A percentile compares a stretch with the other conserved stretches of the same genome.
Conservation (phyloP, 768 basidiomycete species). For the Gelatoporia subvermispora region DNA sequence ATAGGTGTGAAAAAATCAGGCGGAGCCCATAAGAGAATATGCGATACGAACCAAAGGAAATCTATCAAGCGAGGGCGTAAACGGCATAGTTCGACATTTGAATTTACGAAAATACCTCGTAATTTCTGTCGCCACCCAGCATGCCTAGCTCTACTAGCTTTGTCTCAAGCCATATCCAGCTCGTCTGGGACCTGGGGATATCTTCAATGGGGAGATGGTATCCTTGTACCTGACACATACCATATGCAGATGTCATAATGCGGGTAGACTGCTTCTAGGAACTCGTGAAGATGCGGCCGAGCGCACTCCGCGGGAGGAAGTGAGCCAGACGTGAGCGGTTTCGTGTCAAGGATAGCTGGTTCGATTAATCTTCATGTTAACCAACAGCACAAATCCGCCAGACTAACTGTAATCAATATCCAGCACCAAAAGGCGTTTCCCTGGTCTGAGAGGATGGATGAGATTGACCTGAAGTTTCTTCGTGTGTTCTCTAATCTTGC, state of each 20-base stretch:
- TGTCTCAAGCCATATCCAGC: conserved; percentile 86
- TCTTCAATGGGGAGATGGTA: background rate
- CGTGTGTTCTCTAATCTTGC: conserved; percentile 74
- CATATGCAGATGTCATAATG: conserved; percentile 90
- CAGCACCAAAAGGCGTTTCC: conserved; percentile 78
- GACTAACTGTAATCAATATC: conserved; percentile 83
- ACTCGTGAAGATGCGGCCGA: conserved; percentile 78
- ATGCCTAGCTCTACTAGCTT: conserved; percentile 86
- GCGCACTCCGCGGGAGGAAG: conserved; percentile 80
- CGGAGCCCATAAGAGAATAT: background rate
- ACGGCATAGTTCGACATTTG: background rate
- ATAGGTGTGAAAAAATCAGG: conserved; percentile 3
- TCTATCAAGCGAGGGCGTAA: conserved; percentile 25
- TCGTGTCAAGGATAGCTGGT: conserved; percentile 78
- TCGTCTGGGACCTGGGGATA: conserved; percentile 68
- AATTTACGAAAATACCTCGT: conserved; percentile 62
- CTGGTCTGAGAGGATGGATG: conserved; percentile 70
- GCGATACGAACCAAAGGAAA: conserved; percentile 53
- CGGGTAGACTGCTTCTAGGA: conserved; percentile 74
- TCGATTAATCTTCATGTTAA: too few relatives aligned
- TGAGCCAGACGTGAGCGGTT: conserved; percentile 76
- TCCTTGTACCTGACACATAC: conserved; percentile 29
- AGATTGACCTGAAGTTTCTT: conserved; percentile 60
- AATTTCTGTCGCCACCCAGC: conserved; percentile 64
- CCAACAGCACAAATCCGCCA: background rate